Base-by-base conservation (phyloP, 371 early-diverging fungal species). In the Mortierella polycephala region DNA sequence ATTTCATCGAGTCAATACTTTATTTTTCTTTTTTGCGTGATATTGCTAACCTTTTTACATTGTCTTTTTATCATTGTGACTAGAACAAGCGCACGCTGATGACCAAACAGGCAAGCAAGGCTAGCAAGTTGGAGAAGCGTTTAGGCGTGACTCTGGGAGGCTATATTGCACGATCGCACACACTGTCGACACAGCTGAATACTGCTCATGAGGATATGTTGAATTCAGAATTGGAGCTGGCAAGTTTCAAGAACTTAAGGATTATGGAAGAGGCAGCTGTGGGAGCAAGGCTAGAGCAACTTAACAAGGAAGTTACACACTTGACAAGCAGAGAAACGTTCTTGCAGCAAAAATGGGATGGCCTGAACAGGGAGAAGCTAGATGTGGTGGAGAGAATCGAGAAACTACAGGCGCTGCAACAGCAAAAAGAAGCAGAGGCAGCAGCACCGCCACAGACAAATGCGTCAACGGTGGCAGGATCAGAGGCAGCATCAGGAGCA, bases 121-220 rank as follows among this genome's bases (percentile, higher is more conserved):
- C 96, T 1, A 85, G 86, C 20, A 96, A 96, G 79, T 60, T 93
- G n/a, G 97, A 97, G 71, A 95, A 93, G 77, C 93, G 93, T 67
- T 76, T 95, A 40, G 87, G 85, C 13, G 86, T 96, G 12, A 86
- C 87, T 20, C 80, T 96, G 41, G 98, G 97, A 61, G 97, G 97
- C 41, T 93, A 94, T 67, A 87, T 87, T 81, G 71, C 85, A 1
- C 88, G 95, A 49, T 86, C 94, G 5, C 85, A 85, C 55, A 65
- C 85, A 51, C 79, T 95, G 47, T 60, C 80, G 23, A 85, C 89
- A 37, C 90, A 92, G 65, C 83, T 95, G 5, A 49, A 74, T 4
- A 85, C 87, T 12, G 83, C 86, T 3, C 90, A 82, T 69, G 90
- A 91, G 23, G 92, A 91, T 60, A 69, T 89, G 23, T 89, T 91